Evolutionary conservation across 2,329 filamentous ascomycete genomes (phyloP).

Genomic region (Chaetomium strumarium): DNA sequence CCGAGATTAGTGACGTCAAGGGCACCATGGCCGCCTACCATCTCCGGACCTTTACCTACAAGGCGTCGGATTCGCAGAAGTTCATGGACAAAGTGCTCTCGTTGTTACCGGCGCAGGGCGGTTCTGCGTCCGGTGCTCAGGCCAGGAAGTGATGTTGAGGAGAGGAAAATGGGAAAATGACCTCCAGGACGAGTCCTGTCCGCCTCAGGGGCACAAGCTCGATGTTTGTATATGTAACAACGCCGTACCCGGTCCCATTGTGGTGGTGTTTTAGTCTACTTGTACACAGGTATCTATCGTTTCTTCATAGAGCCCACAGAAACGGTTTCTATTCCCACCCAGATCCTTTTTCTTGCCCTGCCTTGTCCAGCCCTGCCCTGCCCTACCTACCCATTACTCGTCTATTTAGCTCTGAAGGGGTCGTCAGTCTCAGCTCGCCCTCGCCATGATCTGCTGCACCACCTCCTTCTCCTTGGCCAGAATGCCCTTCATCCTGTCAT

Average conservation of each 20-base stretch:
- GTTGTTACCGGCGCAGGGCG: constrained; percentile 25
- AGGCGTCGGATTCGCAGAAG: constrained; percentile 20
- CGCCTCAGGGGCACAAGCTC: background rate
- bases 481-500: constrained; percentile 48
- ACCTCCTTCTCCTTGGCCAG: constrained; percentile 45
- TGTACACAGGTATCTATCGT: constrained; percentile 13
- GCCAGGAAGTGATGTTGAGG: constrained; percentile 8
- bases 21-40: constrained; percentile 34
- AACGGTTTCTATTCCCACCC: background rate
- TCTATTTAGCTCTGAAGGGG: background rate
- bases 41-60: constrained; percentile 31
- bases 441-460: constrained; percentile 31
- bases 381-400: background rate
- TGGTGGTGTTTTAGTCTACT: constrained; percentile 8
- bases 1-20: constrained; percentile 26
- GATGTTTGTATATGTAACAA: constrained; percentile 15
- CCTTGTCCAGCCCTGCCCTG: background rate
- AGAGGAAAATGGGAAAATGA: background rate
- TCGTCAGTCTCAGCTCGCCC: background rate
- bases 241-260: constrained; percentile 5
- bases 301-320: constrained; percentile 3
- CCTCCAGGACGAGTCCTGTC: background rate
- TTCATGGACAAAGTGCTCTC: constrained; percentile 29
- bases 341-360: background rate
- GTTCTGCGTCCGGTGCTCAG: constrained; percentile 9